A percentile compares a stretch with the other conserved stretches of the same genome.
These are phyloP conservation scores for Clarireedia paspali DNA, from an alignment of 2,329 filamentous ascomycete species.

Conservation along the genomic window DNA sequence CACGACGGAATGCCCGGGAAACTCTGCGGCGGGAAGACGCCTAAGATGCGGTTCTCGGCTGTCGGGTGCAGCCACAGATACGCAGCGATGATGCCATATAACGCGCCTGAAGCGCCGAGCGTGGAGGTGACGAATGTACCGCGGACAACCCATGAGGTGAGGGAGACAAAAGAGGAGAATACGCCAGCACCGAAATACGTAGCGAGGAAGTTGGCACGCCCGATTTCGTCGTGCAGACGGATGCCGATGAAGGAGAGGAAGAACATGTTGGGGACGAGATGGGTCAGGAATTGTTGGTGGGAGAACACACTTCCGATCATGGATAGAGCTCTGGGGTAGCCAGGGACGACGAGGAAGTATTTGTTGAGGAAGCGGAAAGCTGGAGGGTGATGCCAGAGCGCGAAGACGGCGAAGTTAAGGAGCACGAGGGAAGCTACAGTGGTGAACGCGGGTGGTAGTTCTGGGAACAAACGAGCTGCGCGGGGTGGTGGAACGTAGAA, in stretches of 20 bases:
- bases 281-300: constrained; percentile 50
- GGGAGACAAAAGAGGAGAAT: constrained; percentile 49
- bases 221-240: constrained; percentile 61
- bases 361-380: constrained; percentile 60
- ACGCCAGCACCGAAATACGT: constrained; percentile 54
- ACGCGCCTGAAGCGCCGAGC: constrained; percentile 59
- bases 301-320: constrained; percentile 61
- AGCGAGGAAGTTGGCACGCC: constrained; percentile 60
- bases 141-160: constrained; percentile 36
- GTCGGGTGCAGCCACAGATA: constrained; percentile 53
- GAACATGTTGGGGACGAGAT: constrained; percentile 58
- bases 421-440: constrained; percentile 56
- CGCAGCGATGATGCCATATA: constrained; percentile 53
- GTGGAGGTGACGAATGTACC: constrained; percentile 39
- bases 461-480: constrained; percentile 46
- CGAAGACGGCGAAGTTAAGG: constrained; percentile 49
- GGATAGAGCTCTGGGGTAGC: constrained; percentile 53
- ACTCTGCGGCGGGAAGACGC: constrained; percentile 44
- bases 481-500: constrained; percentile 45
- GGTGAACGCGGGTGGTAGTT: constrained; percentile 52
- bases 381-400: constrained; percentile 56
- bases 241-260: constrained; percentile 60
- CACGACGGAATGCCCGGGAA: constrained; percentile 46
- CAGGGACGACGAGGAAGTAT: constrained; percentile 58
- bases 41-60: constrained; percentile 50